These are phyloP conservation scores for Plasmodium reichenowi DNA, from an alignment of 169 alveolate genomes.

Conservation along the genomic window DNA sequence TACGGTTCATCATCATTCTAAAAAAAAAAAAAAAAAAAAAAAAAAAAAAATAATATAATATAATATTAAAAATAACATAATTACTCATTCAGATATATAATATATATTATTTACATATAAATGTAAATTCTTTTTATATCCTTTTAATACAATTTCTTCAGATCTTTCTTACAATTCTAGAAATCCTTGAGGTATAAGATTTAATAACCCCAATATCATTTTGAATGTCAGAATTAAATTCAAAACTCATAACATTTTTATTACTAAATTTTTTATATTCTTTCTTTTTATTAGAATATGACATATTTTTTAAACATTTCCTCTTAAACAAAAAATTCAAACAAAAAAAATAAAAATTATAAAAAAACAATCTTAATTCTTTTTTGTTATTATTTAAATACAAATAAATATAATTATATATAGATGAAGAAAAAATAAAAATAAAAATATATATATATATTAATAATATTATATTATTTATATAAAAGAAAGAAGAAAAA, in stretches of 20 bases:
- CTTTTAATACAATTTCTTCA: background rate
- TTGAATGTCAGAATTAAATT: slow-evolving; percentile 59
- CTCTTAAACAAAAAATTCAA: background rate
- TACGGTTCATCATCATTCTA: slow-evolving; percentile 60
- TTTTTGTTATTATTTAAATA: too few species aligned
- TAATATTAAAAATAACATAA: background rate
- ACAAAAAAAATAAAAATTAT: slow-evolving; percentile 1
- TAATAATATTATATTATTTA: too few species aligned
- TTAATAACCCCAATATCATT: slow-evolving; percentile 46
- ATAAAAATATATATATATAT: slow-evolving; percentile 3
- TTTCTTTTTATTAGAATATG: slow-evolving; percentile 55
- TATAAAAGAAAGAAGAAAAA: too few species aligned
- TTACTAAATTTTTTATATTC: slow-evolving; percentile 14
- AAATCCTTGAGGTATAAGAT: slow-evolving; percentile 46
- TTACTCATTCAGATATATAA: background rate
- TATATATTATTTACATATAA: background rate
- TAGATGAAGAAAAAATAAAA: background rate
- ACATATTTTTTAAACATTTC: slow-evolving; percentile 33
- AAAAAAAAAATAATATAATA: background rate
- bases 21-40: slow-evolving; percentile 25
- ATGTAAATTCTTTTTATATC: background rate
- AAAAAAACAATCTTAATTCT: background rate
- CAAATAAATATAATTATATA: background rate
- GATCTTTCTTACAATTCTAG: slow-evolving; percentile 37
- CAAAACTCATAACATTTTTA: slow-evolving; percentile 15